phyloP scores from a whole-genome alignment of 1,139 yeast species.

The Saccharomycopsis phalli region DNA sequence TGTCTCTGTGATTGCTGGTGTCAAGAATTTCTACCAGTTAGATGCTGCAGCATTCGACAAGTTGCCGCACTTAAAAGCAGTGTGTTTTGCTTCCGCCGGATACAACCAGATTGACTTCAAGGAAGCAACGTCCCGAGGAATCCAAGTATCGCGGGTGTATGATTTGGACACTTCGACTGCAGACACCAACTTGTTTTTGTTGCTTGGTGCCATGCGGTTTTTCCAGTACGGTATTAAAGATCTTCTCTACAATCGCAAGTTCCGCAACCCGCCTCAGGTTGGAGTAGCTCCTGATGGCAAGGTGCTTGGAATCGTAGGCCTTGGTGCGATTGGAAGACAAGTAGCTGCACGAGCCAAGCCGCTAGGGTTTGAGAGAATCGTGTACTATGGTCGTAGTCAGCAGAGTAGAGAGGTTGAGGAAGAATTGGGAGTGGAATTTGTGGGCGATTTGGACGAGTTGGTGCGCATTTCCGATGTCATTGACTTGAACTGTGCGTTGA shows the following conservation, averaged over 20 bases:
- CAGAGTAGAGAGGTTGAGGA: slow-evolving; percentile 43
- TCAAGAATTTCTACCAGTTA: slow-evolving; percentile 24
- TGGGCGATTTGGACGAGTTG: slow-evolving; percentile 44
- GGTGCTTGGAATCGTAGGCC: slow-evolving; percentile 58
- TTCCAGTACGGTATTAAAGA: slow-evolving; percentile 41
- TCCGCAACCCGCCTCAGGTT: slow-evolving; percentile 31
- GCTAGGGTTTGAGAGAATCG: slow-evolving; percentile 51
- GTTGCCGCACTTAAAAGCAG: slow-evolving; percentile 40
- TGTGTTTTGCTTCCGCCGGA: slow-evolving; percentile 63
- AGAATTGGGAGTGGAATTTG: slow-evolving; percentile 41
- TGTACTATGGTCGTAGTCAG: slow-evolving; percentile 52
- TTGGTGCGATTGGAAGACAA: slow-evolving; percentile 74
- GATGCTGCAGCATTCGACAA: slow-evolving; percentile 42
- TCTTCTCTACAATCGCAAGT: slow-evolving; percentile 40
- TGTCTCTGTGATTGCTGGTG: slow-evolving; percentile 17
- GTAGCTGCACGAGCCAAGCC: slow-evolving; percentile 53
- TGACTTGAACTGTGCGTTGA: slow-evolving; percentile 56
- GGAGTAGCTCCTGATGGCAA: slow-evolving; percentile 57
- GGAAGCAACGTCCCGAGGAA: slow-evolving; percentile 38
- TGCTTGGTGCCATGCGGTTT: slow-evolving; percentile 62
- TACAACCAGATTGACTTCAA: slow-evolving; percentile 56
- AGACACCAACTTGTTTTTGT: slow-evolving; percentile 60
- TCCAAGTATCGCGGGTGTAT: slow-evolving; percentile 69
- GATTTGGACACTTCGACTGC: slow-evolving; percentile 77
- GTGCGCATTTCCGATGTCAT: slow-evolving; percentile 47